Base-by-base conservation (phyloP, 164 flowering plant species). In the Santalum album region DNA sequence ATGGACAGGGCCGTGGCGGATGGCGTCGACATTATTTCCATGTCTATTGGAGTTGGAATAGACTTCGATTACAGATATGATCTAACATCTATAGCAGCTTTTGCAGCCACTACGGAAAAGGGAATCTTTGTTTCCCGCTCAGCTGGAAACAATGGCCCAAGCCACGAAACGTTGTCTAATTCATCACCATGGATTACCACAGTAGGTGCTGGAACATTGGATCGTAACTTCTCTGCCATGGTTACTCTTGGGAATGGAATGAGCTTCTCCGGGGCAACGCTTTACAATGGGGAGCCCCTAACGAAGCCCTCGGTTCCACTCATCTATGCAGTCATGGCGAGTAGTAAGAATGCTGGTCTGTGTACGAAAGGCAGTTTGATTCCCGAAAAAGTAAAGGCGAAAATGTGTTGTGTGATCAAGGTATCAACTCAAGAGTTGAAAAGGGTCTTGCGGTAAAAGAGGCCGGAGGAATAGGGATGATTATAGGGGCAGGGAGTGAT, bases 401-500 rank as follows among this genome's bases (percentile, higher is more conserved):
- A 86, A 57, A 82, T 54, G 96, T 91, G 53, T 6, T 91, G 0
- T 91, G 98, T 61, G 96, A 91, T 38, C 34, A 92, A 0, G 96
- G 95, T 12, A 43, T 73, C 1, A 90, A 75, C 58, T 75, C 94
- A 1, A 76, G 98, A 17, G 96, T 84, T 17, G 95, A 88, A 65
- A 88, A 91, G 48, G 96, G 96, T 0, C 62, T 20, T 57, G 92
- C 78, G 14, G 98, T 86, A 38, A 64, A 71, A 12, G 79, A 74
- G 21, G 98, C 96, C 0, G 96, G 96, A 6, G 96, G 96, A 9
- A 38, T 78, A 14, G 96, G 92, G 23, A 88, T 87, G 96, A 87
- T 91, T 54, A 66, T 87, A 20, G 96, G 92, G n/a, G 88, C 71
- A 12, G 82, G 69, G 1, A 82, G 65, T 15, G 95, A 96, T 1